These are phyloP conservation scores for Colletotrichum chlorophyti DNA, from an alignment of 2,329 filamentous ascomycete species.

Conservation along the genomic window DNA sequence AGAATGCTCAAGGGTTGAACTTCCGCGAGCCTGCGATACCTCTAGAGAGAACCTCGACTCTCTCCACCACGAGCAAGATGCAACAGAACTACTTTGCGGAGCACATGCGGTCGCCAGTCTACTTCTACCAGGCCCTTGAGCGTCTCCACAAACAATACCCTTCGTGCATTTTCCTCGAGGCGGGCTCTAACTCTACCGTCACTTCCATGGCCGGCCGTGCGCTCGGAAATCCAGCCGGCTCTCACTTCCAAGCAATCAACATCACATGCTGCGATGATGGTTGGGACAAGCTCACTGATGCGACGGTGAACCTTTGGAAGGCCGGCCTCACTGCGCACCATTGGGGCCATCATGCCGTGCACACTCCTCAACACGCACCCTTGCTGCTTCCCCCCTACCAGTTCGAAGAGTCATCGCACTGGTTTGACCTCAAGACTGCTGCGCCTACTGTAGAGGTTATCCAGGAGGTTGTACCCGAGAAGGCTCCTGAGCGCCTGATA, in stretches of 20 bases:
- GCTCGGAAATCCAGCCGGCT: constrained; percentile 14
- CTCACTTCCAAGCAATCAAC: not conserved
- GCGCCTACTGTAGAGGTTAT: constrained; percentile 40
- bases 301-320: not conserved
- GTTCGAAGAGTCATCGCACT: constrained; percentile 47
- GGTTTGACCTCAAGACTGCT: constrained; percentile 41
- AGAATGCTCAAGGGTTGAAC: constrained; percentile 30
- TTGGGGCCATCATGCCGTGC: constrained; percentile 11
- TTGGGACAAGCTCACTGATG: not conserved
- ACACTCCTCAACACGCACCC: constrained; percentile 32
- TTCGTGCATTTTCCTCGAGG: constrained; percentile 45
- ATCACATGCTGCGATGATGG: not conserved
- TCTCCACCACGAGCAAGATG: too few relatives aligned
- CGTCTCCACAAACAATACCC: constrained; percentile 41
- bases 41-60: not conserved
- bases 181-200: constrained; percentile 46
- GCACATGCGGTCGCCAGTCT: constrained; percentile 52
- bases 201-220: constrained; percentile 41
- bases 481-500: not conserved
- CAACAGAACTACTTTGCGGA: constrained; percentile 33
- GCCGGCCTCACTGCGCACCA: not conserved
- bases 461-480: constrained; percentile 21
- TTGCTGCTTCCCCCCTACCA: constrained; percentile 49
- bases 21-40: not conserved
- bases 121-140: constrained; percentile 49